Evolutionary conservation across 2,329 filamentous ascomycete genomes (phyloP).

Genomic region (Aspergillus neotritici): DNA sequence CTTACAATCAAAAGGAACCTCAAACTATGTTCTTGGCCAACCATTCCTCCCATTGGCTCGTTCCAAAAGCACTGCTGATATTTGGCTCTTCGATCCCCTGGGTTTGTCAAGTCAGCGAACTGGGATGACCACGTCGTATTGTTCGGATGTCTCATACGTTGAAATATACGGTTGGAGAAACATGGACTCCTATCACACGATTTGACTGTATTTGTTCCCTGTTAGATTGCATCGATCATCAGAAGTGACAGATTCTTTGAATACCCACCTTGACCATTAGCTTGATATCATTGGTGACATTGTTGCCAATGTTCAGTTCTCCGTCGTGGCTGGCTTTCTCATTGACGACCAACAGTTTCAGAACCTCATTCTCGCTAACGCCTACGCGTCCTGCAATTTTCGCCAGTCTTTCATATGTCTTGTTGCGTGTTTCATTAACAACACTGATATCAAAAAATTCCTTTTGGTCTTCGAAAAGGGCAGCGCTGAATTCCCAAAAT

Average conservation of each 20-base stretch:
- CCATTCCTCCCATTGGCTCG: conserved; percentile 82
- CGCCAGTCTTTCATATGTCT: conserved; percentile 74
- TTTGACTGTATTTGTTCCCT: conserved; percentile 40
- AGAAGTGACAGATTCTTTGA: conserved; percentile 1
- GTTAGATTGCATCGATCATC: conserved; percentile 13
- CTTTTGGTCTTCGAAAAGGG: conserved; percentile 63
- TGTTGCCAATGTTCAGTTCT: conserved; percentile 70
- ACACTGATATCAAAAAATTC: conserved; percentile 81
- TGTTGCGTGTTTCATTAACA: conserved; percentile 76
- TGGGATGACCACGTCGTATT: not conserved
- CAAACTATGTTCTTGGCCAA: conserved; percentile 60
- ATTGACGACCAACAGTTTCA: conserved; percentile 61
- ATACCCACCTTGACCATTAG: conserved; percentile 64
- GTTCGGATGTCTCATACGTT: conserved; percentile 48
- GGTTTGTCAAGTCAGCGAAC: conserved; percentile 19
- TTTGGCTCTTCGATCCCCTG: conserved; percentile 67
- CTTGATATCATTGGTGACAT: conserved; percentile 80
- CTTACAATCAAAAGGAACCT: conserved; percentile 5
- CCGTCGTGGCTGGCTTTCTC: conserved; percentile 64
- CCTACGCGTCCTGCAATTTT: conserved; percentile 64
- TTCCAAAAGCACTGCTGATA: conserved; percentile 72
- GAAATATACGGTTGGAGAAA: conserved; percentile 84
- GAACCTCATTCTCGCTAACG: conserved; percentile 65
- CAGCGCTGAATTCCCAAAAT: conserved; percentile 74
- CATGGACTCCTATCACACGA: conserved; percentile 74